Evolutionary conservation across 2,329 filamentous ascomycete species (phyloP).

Genomic region (Xylariaceae sp.): DNA sequence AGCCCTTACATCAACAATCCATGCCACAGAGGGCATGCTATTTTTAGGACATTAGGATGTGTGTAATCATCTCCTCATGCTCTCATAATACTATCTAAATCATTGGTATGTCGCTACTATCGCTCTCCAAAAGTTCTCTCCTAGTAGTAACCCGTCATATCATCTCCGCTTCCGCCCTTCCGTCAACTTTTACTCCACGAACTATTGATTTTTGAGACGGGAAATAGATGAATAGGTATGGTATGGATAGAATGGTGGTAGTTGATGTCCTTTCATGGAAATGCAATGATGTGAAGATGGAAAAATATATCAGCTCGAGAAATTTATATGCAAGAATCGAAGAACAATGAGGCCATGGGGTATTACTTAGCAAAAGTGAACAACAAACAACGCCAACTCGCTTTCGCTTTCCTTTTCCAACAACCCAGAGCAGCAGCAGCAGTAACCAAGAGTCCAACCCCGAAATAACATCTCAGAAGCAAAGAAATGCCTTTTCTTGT

Average conservation of each 20-base stretch:
- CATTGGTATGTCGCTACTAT: no score
- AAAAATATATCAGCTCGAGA: constrained; percentile 1
- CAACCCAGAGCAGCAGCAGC: constrained; percentile 18
- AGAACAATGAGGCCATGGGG: constrained; percentile 15
- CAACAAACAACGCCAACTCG: constrained; percentile 3
- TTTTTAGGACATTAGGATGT: no score
- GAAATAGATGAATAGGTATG: not conserved
- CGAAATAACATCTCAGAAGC: no score
- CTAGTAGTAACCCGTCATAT: not conserved
- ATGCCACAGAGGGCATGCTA: no score
- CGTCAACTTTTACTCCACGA: not conserved
- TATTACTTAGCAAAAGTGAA: not conserved
- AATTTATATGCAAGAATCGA: constrained; percentile 11
- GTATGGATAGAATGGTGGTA: not conserved
- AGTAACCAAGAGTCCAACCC: no score
- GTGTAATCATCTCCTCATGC: no score
- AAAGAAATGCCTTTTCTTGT: no score
- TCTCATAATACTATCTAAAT: no score
- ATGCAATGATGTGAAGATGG: not conserved
- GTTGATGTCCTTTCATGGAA: not conserved
- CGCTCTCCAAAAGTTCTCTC: not conserved
- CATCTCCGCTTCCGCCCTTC: not conserved
- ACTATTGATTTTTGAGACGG: not conserved
- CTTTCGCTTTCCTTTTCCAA: constrained; percentile 26
- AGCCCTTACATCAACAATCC: no score